Evolutionary conservation across 2,329 filamentous ascomycete species (phyloP), one percentile per base, ranked within the genome.

Genomic region (Ophiostoma tasmaniense): DNA sequence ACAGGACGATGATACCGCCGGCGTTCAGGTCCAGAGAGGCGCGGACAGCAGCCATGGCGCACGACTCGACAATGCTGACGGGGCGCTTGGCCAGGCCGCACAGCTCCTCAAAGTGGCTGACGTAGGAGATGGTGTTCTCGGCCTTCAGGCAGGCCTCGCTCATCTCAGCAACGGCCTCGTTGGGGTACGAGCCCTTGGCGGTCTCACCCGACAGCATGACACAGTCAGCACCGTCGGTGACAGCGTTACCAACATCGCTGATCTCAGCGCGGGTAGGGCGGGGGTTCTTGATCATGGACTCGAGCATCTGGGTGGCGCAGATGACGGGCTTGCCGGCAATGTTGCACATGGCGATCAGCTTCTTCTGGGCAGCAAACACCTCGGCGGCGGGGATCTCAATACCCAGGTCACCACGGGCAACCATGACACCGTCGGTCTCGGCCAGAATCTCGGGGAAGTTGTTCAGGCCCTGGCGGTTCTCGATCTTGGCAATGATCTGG

Each of bases 341-440:
- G 86, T 99, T 99, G 89, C 95, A 99, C 89, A 98, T 98, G 82
- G 95, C 93, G 81, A 99, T 99, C 87, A 99, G 93, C 92, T 99
- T 99, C 90, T 99, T 99, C 86, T 99, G 95, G 69, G 95, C 95
- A 75, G 96, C 92, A 82, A 99, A 99, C 74, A 99, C 95, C 86
- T 99, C 95, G 73, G 94, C 92, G 71, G 95, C 94, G 66, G 95
- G 94, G 76, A 99, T 99, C 84, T 99, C 95, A 76, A 99, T 99
- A 85, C 95, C 95, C 73, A 97, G 84, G 78, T 98, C 95, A 84
- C 95, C 95, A 88, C 95, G 94, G 77, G 95, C 95, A 75, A 99
- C 95, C 95, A 99, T 99, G 84, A 99, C 93, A 86, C 95, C 95
- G 80, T 99, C 95, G 6, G 95, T 98, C 84, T 93, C 92, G 78